Base-by-base conservation (phyloP, 495 filamentous ascomycete genomes). In the Poronia punctata region DNA sequence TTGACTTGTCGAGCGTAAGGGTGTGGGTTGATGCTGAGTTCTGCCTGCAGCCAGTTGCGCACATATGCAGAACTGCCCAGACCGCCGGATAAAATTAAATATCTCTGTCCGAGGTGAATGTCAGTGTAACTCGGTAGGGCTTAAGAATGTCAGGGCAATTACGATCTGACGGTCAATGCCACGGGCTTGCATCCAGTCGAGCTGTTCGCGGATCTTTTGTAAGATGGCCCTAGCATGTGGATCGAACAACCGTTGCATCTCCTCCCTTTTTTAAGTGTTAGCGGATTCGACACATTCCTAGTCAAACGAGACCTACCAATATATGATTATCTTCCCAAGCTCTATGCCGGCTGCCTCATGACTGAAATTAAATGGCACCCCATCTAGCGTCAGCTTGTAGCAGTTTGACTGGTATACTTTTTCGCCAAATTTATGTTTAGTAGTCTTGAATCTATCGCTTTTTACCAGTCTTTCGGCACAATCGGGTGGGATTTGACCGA, bases 11-110 rank as follows among this genome's bases (percentile, higher is more conserved):
- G 50, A 2, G 64, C 62, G 43, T 67, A 67, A 5, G 63, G 59
- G 43, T 62, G 57, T 1, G 46, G 41, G 6, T 52, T 48, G 5
- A 45, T 49, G 9, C 45, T 56, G 45, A 69, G 72, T 17, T 55
- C 54, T 6, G 68, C 49, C 17, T 67, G 42, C 7, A 78, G 59
- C 6, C 62, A 48, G 26, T 69, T 54, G 24, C 64, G 54, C 3
- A 84, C 67, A 45, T 84, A 83, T n/a, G 68, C 59, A 0, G 77
- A 82, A 49, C 78, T 80, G 9, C 79, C 78, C 4, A 83, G 71
- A 2, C 80, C 80, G 4, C 80, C 80, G 0, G 78, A 82, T 5
- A 84, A 61, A 4, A 84, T 66, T 21, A 82, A 60, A 40, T 79
- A 72, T 22, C 52, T 59, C 69, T 75, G 34, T 2, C 35, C 21